Evolutionary conservation across 106 monocot genomes (phyloP).

Genomic region (Hemerocallis citrina): DNA sequence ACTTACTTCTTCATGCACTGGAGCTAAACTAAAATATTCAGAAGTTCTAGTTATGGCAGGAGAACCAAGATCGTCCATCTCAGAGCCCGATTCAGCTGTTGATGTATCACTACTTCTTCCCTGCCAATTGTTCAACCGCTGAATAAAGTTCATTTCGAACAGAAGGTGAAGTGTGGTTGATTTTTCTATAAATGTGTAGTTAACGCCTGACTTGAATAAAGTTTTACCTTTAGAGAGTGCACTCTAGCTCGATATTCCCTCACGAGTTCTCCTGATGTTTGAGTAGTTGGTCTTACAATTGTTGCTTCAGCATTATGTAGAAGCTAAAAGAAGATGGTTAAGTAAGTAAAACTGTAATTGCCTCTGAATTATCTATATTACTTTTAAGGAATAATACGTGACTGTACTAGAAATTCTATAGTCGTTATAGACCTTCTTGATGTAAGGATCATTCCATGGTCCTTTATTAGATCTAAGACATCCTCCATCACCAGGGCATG

Average conservation of each 20-base stretch:
- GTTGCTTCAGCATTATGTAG: slow-evolving; percentile 20
- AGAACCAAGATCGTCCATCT: slow-evolving; percentile 55
- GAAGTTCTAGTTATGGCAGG: slow-evolving; percentile 19
- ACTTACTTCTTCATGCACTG: slow-evolving; percentile 60
- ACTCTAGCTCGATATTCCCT: not conserved
- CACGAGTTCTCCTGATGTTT: slow-evolving; percentile 9
- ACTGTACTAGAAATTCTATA: not conserved
- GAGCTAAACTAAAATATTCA: slow-evolving; percentile 30
- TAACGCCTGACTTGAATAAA: not conserved
- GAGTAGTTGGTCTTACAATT: slow-evolving; percentile 19
- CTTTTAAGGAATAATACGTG: not conserved
- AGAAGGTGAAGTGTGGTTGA: not conserved
- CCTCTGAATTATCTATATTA: not conserved
- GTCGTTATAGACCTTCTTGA: slow-evolving; percentile 27
- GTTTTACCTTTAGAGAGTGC: slow-evolving; percentile 20
- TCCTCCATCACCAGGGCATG: slow-evolving; percentile 25
- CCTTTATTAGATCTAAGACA: slow-evolving; percentile 44
- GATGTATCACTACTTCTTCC: slow-evolving; percentile 36
- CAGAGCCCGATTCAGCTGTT: slow-evolving; percentile 54
- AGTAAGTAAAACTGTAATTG: not conserved
- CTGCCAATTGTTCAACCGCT: slow-evolving; percentile 6
- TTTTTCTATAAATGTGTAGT: not conserved
- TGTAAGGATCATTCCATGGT: slow-evolving; percentile 44
- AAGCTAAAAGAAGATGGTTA: slow-evolving; percentile 13
- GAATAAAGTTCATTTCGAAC: not conserved